phyloP scores from a whole-genome alignment of 2,329 filamentous ascomycete genomes.

The Paraphoma sp. region DNA sequence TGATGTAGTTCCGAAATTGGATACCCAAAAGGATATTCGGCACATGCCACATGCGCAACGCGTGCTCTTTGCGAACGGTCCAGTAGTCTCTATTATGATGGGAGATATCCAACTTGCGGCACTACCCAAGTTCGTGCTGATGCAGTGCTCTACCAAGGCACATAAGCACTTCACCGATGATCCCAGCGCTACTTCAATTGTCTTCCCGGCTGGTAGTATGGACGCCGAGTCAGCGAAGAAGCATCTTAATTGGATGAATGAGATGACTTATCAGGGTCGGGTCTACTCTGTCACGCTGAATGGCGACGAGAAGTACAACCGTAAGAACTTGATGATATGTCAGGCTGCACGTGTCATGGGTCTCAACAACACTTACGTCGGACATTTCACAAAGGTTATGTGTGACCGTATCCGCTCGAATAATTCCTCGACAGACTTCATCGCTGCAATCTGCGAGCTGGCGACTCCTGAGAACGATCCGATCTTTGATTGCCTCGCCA shows the following conservation, averaged over 20 bases:
- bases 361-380: conserved; percentile 37
- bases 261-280: conserved; percentile 26
- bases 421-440: conserved; percentile 15
- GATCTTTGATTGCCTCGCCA: conserved; percentile 34
- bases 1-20: conserved; percentile 13
- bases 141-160: conserved; percentile 34
- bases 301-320: conserved; percentile 16
- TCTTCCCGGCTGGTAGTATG: conserved; percentile 23
- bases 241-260: conserved; percentile 32
- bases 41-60: conserved; percentile 29
- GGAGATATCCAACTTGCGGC: conserved; percentile 16
- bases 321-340: conserved; percentile 32
- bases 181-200: conserved; percentile 17
- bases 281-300: conserved; percentile 33
- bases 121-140: conserved; percentile 33
- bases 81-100: conserved; percentile 24
- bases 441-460: conserved; percentile 24
- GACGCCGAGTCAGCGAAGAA: conserved; percentile 17
- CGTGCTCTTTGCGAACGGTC: conserved; percentile 25
- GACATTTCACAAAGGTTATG: conserved; percentile 37
- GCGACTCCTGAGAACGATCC: conserved; percentile 30
- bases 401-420: conserved; percentile 36
- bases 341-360: conserved; percentile 32
- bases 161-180: conserved; percentile 25
- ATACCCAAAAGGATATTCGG: conserved; percentile 26